Base-by-base conservation (phyloP, 306 rosid genomes). In the Erythrophleum fordii region DNA sequence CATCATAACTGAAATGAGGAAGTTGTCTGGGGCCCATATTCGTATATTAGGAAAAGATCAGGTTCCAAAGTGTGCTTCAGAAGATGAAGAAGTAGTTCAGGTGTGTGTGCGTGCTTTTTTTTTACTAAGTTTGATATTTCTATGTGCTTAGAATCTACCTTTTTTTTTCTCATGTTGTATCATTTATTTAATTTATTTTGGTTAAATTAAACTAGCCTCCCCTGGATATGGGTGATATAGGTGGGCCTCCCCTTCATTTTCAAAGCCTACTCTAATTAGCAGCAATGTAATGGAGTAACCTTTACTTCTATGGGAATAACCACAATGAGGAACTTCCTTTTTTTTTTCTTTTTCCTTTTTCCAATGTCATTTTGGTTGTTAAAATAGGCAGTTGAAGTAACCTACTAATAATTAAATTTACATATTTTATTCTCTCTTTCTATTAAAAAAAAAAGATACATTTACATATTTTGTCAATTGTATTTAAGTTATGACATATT, bases 1-100 rank as follows among this genome's bases (percentile, higher is more conserved):
- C 75, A 85, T 96, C 79, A 93, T 96, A 75, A 82, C 91, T 26
- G 99, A 96, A 86, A 96, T 96, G 99, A 90, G 99, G 86, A 93
- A 93, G 89, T 87, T 85, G 72, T 90, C 99, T 44, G 88, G 92
- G 45, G 94, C 99, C 49, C 90, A 93, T 85, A 96, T 96, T 73
- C 98, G 94, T 28, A 86, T 96, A 83, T 69, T 92, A 84, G 91
- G 89, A 79, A 96, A 93, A 87, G 99, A 92, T 77, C 94, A 93
- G 80, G 81, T 86, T 81, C 99, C 97, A 6, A 96, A 85, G 82
- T 92, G 96, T 77, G 98, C 89, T 83, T 88, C 88, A 46, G 97
- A 88, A 78, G 97, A 96, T 37, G 99, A 93, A 85, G 97, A 92
- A 90, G 92, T 93, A 41, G 89, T 95, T 73, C 96, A 91, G 97